Evolutionary conservation across 2,329 filamentous ascomycete genomes (phyloP).

Genomic region (Calycina marina): DNA sequence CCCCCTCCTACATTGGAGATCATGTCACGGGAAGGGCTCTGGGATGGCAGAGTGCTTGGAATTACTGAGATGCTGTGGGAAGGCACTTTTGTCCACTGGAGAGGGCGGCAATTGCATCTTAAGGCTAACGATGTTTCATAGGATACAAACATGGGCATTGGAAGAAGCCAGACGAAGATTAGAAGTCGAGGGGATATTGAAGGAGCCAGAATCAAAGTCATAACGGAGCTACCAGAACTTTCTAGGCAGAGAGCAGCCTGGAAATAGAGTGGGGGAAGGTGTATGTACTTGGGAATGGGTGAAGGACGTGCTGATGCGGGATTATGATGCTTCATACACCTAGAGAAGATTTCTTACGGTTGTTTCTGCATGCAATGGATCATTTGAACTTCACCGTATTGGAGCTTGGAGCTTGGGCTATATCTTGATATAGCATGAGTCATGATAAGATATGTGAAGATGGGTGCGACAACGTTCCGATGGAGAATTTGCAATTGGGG

Average conservation of each 20-base stretch:
- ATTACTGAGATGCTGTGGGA: not conserved
- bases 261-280: slow-evolving; percentile 1
- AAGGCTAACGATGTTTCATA: slow-evolving; percentile 28
- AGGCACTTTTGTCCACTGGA: too few species aligned
- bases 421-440: too few species aligned
- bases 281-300: slow-evolving; percentile 8
- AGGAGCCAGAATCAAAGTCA: slow-evolving; percentile 45
- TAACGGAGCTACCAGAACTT: too few species aligned
- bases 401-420: too few species aligned
- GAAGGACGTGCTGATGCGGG: not conserved
- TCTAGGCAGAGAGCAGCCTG: not conserved
- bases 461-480: too few species aligned
- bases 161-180: slow-evolving; percentile 91
- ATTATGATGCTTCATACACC: not conserved
- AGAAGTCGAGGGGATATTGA: slow-evolving; percentile 87
- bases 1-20: slow-evolving; percentile 4
- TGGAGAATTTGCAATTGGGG: too few species aligned
- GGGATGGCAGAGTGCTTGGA: not conserved
- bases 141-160: slow-evolving; percentile 98
- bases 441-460: too few species aligned
- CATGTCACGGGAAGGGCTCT: slow-evolving; percentile 1
- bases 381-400: too few species aligned
- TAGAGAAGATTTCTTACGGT: slow-evolving; percentile 1
- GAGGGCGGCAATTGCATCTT: too few species aligned
- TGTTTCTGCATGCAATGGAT: slow-evolving; percentile 1